Percentiles rank a stretch among this genome's conserved stretches.
Conservation (phyloP, 2,329 filamentous ascomycete genomes). For the Claviceps cyperi region DNA sequence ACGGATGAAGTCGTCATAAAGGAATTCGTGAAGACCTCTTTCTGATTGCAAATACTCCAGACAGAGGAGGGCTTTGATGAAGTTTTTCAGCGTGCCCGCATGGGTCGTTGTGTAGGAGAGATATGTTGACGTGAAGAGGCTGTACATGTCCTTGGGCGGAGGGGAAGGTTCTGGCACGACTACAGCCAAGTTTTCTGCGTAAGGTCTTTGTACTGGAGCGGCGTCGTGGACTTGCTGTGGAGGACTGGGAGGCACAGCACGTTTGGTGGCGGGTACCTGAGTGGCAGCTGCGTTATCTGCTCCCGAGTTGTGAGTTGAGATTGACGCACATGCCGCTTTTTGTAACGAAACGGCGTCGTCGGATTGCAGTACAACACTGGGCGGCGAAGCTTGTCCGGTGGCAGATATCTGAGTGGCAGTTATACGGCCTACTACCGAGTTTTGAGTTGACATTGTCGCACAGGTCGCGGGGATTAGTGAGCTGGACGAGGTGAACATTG, state of each 20-base stretch:
- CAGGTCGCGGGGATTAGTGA: constrained; percentile 16
- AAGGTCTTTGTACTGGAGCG: background rate
- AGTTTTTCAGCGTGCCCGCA: constrained; percentile 23
- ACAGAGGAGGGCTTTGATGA: constrained; percentile 30
- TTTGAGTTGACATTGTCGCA: constrained; percentile 1
- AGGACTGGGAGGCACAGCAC: background rate
- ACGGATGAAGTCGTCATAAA: constrained; percentile 40
- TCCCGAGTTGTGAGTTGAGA: constrained; percentile 1
- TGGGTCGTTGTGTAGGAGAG: constrained; percentile 27
- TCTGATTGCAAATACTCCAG: constrained; percentile 23
- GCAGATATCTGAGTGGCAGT: background rate
- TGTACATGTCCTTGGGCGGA: constrained; percentile 11
- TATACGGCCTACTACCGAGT: background rate
- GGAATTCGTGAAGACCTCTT: constrained; percentile 23
- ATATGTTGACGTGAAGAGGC: constrained; percentile 27
- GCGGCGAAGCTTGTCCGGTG: background rate
- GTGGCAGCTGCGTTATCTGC: background rate
- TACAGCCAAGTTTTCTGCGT: background rate
- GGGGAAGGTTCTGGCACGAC: background rate
- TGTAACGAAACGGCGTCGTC: background rate
- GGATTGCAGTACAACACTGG: background rate
- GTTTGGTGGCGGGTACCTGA: background rate
- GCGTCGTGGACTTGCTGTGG: background rate
- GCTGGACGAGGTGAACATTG: constrained; percentile 15
- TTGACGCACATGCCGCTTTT: constrained; percentile 8